phyloP scores from a whole-genome alignment of 345 rosid genomes.

The Raphanus sativus region DNA sequence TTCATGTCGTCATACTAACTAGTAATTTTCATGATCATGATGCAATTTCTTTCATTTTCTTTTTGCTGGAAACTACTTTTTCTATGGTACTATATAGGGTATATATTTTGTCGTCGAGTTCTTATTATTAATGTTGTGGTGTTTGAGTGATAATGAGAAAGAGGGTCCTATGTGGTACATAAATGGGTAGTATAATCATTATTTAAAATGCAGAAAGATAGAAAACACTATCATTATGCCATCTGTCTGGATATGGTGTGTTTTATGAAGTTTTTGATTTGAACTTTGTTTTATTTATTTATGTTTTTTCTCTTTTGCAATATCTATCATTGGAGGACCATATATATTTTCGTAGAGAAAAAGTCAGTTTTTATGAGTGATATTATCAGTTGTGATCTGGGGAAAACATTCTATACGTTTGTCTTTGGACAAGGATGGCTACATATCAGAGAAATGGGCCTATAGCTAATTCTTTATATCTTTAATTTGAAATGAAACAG shows the following conservation, averaged over 20 bases:
- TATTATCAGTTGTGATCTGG: neutral
- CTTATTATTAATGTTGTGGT: neutral
- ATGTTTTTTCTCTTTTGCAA: neutral
- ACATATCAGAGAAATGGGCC: neutral
- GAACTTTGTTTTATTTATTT: neutral
- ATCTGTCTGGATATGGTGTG: slow-evolving; percentile 33
- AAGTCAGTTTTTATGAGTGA: neutral
- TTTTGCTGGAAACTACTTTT: neutral
- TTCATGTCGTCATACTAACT: slow-evolving; percentile 11
- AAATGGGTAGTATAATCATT: slow-evolving; percentile 20
- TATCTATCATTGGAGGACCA: slow-evolving; percentile 15
- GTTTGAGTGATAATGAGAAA: slow-evolving; percentile 21
- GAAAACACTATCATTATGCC: slow-evolving; percentile 30
- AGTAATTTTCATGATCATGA: slow-evolving; percentile 7
- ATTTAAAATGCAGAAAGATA: slow-evolving; percentile 21
- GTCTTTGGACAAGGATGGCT: slow-evolving; percentile 24
- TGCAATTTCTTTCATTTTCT: neutral
- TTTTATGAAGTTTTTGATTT: slow-evolving; percentile 28
- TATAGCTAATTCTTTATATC: neutral
- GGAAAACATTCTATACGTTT: neutral
- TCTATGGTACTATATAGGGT: neutral
- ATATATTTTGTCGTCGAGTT: neutral
- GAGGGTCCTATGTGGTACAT: slow-evolving; percentile 22
- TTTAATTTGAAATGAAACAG: neutral
- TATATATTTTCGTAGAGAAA: slow-evolving; percentile 8